Evolutionary conservation across 2,329 filamentous ascomycete species (phyloP).

Genomic region (Arthrobotrys musiformis): DNA sequence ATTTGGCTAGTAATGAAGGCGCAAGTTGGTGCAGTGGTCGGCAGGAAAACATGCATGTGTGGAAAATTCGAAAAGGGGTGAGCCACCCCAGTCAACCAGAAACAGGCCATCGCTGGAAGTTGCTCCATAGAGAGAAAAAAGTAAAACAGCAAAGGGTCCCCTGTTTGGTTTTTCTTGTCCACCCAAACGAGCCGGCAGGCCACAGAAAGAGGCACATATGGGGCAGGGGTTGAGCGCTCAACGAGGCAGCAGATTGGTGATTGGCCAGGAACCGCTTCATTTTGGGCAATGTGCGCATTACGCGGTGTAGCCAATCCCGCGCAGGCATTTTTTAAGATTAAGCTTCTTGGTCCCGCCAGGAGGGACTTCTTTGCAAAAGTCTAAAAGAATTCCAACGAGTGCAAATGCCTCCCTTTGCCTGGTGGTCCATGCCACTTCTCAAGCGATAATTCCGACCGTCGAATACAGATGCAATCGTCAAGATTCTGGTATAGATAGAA

Average conservation of each 20-base stretch:
- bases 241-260: constrained; percentile 39
- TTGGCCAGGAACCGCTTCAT: constrained; percentile 55
- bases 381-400: constrained; percentile 21
- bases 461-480: neutral
- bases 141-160: constrained; percentile 32
- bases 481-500: neutral
- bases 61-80: constrained; percentile 56
- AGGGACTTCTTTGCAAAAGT: constrained; percentile 19
- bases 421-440: constrained; percentile 19
- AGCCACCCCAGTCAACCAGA: constrained; percentile 49
- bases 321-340: constrained; percentile 55
- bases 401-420: constrained; percentile 35
- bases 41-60: constrained; percentile 38
- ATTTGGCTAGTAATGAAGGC: constrained; percentile 55
- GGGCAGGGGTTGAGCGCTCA: constrained; percentile 26
- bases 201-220: constrained; percentile 40
- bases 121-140: constrained; percentile 44
- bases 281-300: constrained; percentile 40
- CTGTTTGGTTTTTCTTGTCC: constrained; percentile 21
- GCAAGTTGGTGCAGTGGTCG: constrained; percentile 19
- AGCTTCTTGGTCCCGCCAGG: constrained; percentile 37
- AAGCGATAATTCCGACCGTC: constrained; percentile 23
- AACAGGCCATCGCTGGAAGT: constrained; percentile 54
- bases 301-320: constrained; percentile 51
- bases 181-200: constrained; percentile 34